Conservation (phyloP, 2,329 filamentous ascomycete species). For the Apiospora aurea region DNA sequence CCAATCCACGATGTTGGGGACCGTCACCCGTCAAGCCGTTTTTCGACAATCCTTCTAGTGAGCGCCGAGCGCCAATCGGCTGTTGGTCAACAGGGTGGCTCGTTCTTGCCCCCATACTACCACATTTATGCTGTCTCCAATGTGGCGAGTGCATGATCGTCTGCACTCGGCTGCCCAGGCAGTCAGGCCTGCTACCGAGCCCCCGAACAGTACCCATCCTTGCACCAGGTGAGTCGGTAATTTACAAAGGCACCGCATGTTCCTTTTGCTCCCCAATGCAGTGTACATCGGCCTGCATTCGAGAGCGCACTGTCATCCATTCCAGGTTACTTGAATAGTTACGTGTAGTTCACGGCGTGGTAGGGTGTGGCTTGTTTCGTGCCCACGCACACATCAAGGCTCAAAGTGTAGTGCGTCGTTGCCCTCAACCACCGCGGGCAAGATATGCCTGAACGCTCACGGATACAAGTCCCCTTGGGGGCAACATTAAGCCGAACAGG, state of each 20-base stretch:
- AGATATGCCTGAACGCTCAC: background rate
- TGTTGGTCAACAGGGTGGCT: background rate
- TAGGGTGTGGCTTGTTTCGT: background rate
- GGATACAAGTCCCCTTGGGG: too few species aligned
- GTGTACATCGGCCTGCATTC: background rate
- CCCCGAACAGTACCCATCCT: background rate
- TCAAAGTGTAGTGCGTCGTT: background rate
- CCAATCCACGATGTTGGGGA: background rate
- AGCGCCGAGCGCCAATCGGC: background rate
- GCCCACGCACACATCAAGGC: background rate
- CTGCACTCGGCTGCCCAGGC: background rate
- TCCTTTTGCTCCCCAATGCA: background rate
- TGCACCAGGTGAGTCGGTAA: background rate
- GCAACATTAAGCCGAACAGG: background rate
- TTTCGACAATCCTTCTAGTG: background rate
- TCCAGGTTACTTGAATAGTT: background rate
- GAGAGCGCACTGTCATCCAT: background rate
- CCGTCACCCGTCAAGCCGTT: background rate
- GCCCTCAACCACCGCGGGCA: background rate
- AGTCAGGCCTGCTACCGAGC: background rate
- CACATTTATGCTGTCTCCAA: slow-evolving; percentile 8
- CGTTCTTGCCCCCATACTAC: slow-evolving; percentile 8
- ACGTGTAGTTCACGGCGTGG: background rate
- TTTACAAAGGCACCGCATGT: background rate
- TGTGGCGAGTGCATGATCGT: slow-evolving; percentile 15